Evolutionary conservation across 257 asterid genomes (phyloP), one percentile per base, ranked within the genome.

Genomic region (Nicotiana paniculata): DNA sequence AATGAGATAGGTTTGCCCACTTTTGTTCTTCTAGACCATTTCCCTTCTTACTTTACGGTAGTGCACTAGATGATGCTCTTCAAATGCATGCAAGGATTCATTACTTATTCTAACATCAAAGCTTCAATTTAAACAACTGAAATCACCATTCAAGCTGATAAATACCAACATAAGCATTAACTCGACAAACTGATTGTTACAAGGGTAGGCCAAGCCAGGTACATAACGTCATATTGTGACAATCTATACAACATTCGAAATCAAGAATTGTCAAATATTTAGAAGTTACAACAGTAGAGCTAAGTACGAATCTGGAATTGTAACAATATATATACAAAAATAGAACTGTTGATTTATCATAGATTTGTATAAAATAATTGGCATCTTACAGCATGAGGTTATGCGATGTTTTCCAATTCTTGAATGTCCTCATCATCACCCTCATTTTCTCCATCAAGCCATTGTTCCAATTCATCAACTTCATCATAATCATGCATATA

Each of bases 381-480:
- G 32, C 76, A 80, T 18, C 18, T 65, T 87, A 89, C 87, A 74
- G 85, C 93, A 13, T 80, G 75, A 55, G 82, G 83, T 26, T 81
- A 88, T 48, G 37, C 91, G 63, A 86, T 66, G 77, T 86, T 87
- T 84, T 81, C 82, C 59, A 39, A 93, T 77, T 90, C 97, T 83
- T 87, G 97, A 90, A 89, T 88, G 84, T 92, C 97, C 55, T 85
- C 97, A 72, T 92, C 97, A 15, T 90, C 87, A 68, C 46, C 87
- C 43, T 84, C 77, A 26, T 90, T 95, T 81, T 89, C 97, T 18
- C 88, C 97, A 43, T 92, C 77, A 83, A 93, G 93, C 97, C 98
- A 91, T 86, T 90, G 91, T 80, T 95, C 98, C 58, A 92, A 83
- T 83, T 93, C 97, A 88, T 92, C 98, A 54, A 90, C 88, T 82